A percentile compares a stretch with the other conserved stretches of the same genome.
Evolutionary conservation across 2,329 filamentous ascomycete species (phyloP).

Genomic region (Fusarium globosum): DNA sequence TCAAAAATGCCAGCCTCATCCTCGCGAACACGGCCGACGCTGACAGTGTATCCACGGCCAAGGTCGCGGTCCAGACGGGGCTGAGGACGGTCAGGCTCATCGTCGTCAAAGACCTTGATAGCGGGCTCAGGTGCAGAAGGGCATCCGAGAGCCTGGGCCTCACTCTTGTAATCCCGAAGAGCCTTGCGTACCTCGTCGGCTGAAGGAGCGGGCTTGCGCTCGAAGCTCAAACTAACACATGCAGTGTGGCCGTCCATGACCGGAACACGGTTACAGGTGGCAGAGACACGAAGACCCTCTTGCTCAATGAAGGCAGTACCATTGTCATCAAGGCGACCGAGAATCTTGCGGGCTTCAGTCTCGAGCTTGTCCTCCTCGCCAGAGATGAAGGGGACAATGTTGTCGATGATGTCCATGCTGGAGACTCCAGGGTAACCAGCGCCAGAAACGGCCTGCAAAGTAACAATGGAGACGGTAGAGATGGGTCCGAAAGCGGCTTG

Average conservation of each 20-base stretch:
- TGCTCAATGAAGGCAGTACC: constrained; percentile 83
- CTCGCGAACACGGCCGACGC: constrained; percentile 86
- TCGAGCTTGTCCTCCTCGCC: constrained; percentile 98
- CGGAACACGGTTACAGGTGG: constrained; percentile 92
- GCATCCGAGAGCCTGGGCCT: constrained; percentile 85
- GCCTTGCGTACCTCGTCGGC: constrained; percentile 82
- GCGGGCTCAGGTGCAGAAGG: constrained; percentile 84
- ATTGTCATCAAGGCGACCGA: constrained; percentile 78
- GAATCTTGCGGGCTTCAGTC: constrained; percentile 93
- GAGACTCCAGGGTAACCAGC: constrained; percentile 91
- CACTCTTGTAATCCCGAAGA: constrained; percentile 81
- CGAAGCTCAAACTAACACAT: constrained; percentile 90
- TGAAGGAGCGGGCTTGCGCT: constrained; percentile 76
- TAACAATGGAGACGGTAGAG: constrained; percentile 81
- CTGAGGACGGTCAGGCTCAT: constrained; percentile 90
- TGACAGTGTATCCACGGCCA: constrained; percentile 87
- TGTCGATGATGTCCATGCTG: constrained; percentile 96
- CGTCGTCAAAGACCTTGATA: constrained; percentile 79
- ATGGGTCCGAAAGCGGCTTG: constrained; percentile 88
- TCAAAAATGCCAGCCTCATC: constrained; percentile 93
- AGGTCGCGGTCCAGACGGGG: constrained; percentile 90
- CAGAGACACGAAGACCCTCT: constrained; percentile 78
- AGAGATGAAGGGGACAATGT: constrained; percentile 91
- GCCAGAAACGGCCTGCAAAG: constrained; percentile 93
- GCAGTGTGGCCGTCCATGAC: constrained; percentile 95